A percentile compares a stretch with the other conserved stretches of the same genome.
These are phyloP conservation scores for Naematelia aurantialba DNA, from an alignment of 768 basidiomycete genomes.

Conservation along the genomic window DNA sequence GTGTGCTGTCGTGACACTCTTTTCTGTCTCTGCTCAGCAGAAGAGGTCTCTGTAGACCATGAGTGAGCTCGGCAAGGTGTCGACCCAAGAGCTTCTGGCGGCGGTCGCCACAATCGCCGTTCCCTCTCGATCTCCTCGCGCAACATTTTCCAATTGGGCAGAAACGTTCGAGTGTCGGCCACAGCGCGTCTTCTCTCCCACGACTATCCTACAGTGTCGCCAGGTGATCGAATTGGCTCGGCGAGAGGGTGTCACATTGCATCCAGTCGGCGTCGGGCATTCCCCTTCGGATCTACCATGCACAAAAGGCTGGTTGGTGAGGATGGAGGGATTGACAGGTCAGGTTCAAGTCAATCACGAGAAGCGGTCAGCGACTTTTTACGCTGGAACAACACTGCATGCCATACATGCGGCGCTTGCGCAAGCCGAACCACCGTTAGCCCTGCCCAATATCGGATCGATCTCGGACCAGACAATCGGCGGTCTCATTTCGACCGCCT, in stretches of 20 bases:
- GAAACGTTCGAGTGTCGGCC: slow-evolving; percentile 59
- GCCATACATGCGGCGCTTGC: slow-evolving; percentile 68
- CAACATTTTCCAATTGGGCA: slow-evolving; percentile 78
- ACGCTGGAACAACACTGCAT: slow-evolving; percentile 58
- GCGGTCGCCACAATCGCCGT: slow-evolving; percentile 29
- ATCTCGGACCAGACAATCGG: slow-evolving; percentile 95
- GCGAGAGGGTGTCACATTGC: slow-evolving; percentile 65
- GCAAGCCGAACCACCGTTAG: slow-evolving; percentile 59
- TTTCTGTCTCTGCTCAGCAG: too few species aligned
- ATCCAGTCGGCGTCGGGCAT: slow-evolving; percentile 86
- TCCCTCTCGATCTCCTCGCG: slow-evolving; percentile 24
- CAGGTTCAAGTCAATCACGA: slow-evolving; percentile 54
- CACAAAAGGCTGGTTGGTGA: slow-evolving; percentile 78
- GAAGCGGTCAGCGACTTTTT: slow-evolving; percentile 33
- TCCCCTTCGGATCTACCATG: slow-evolving; percentile 91
- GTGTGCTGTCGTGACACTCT: background rate
- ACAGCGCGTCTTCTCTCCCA: slow-evolving; percentile 65
- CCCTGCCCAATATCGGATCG: slow-evolving; percentile 88
- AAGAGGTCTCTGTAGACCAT: background rate
- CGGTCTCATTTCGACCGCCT: slow-evolving; percentile 87
- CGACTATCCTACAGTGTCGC: slow-evolving; percentile 64
- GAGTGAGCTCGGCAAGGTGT: slow-evolving; percentile 7
- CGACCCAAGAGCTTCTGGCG: slow-evolving; percentile 15
- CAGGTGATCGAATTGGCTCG: slow-evolving; percentile 76
- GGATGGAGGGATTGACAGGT: slow-evolving; percentile 67